phyloP scores from a whole-genome alignment of 768 basidiomycete genomes.

The Dendrothele bispora region DNA sequence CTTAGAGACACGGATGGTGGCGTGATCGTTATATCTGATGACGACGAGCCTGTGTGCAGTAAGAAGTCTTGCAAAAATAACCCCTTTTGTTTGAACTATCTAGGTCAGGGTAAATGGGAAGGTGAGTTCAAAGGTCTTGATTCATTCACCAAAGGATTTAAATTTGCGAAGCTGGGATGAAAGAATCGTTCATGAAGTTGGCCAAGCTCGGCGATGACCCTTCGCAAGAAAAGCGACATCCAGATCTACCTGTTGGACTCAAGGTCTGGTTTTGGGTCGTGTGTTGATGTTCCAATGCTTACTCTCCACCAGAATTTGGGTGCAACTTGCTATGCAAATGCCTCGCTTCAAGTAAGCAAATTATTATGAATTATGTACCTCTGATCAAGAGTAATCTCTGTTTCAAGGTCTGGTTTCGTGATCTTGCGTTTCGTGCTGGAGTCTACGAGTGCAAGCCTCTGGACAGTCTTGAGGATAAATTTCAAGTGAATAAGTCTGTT shows the following conservation, averaged over 20 bases:
- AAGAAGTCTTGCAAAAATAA: constrained; percentile 71
- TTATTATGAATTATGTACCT: neutral
- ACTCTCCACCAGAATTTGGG: constrained; percentile 83
- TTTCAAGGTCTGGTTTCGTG: constrained; percentile 87
- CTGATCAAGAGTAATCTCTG: constrained; percentile 5
- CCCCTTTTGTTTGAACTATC: constrained; percentile 84
- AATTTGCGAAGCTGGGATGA: constrained; percentile 43
- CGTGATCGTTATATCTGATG: constrained; percentile 70
- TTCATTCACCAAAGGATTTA: constrained; percentile 5
- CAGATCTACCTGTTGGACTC: constrained; percentile 70
- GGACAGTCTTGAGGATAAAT: constrained; percentile 44
- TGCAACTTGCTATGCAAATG: constrained; percentile 96
- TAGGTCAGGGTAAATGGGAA: constrained; percentile 85
- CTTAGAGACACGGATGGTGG: constrained; percentile 55
- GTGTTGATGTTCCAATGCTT: too few species aligned
- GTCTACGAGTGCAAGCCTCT: constrained; percentile 77
- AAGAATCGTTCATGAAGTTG: constrained; percentile 50
- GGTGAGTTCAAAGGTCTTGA: constrained; percentile 33
- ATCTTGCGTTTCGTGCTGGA: constrained; percentile 75
- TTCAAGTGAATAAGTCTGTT: constrained; percentile 28
- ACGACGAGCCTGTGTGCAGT: constrained; percentile 55
- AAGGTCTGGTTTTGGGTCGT: constrained; percentile 55
- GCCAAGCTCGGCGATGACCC: constrained; percentile 60
- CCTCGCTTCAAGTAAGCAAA: constrained; percentile 82
- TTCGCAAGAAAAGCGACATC: constrained; percentile 43